phyloP scores from a whole-genome alignment of 129 eudicot genomes.

The Mikania micrantha region DNA sequence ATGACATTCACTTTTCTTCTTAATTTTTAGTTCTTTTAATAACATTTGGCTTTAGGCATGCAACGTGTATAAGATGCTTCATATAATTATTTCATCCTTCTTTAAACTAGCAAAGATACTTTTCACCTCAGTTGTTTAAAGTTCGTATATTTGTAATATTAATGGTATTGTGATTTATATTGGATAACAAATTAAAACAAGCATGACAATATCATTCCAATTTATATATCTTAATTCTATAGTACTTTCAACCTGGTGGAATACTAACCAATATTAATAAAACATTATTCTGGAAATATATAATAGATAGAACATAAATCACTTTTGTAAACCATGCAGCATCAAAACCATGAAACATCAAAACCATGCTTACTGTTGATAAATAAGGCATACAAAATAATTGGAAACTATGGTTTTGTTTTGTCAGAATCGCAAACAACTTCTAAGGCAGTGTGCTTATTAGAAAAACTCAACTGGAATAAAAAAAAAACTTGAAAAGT shows the following conservation, averaged over 20 bases:
- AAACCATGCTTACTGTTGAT: neutral
- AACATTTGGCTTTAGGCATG: slow-evolving; percentile 10
- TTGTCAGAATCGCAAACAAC: neutral
- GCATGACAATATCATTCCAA: neutral
- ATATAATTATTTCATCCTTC: neutral
- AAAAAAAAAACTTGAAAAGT: neutral
- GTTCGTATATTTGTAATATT: neutral
- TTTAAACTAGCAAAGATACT: neutral
- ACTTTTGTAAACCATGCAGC: neutral
- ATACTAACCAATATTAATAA: neutral
- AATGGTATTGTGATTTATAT: neutral
- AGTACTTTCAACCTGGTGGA: neutral
- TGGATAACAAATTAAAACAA: neutral
- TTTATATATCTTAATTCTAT: neutral
- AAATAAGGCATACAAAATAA: neutral
- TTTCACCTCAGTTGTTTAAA: neutral
- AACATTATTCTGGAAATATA: neutral
- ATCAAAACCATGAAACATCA: neutral
- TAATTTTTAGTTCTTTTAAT: neutral
- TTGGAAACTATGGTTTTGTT: neutral
- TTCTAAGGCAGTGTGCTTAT: neutral
- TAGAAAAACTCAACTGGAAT: neutral
- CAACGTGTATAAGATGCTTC: neutral
- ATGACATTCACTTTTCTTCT: slow-evolving; percentile 6
- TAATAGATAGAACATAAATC: neutral